Conservation (phyloP, 176 grass and related monocot genomes). For the Triticum turgidum region DNA sequence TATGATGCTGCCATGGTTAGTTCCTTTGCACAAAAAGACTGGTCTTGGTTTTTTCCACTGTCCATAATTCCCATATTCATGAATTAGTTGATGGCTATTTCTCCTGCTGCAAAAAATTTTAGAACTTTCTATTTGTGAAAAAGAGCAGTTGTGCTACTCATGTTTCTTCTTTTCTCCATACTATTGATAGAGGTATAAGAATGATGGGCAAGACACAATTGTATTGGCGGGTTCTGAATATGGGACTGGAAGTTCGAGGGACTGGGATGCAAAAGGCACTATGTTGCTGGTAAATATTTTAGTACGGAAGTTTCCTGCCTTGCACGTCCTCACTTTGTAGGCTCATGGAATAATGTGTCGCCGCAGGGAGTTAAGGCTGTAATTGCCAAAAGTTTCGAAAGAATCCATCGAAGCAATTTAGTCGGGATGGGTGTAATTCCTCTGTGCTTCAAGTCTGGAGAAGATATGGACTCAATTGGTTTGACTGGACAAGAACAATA, state of each 20-base stretch:
- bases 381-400: conserved; percentile 43
- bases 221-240: conserved; percentile 51
- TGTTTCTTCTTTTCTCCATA: not conserved
- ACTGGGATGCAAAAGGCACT: conserved; percentile 46
- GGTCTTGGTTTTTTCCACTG: not conserved
- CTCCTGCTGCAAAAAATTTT: not conserved
- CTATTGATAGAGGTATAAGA: conserved; percentile 41
- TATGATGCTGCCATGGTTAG: conserved; percentile 51
- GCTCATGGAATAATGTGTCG: not conserved
- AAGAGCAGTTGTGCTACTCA: not conserved
- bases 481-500: conserved; percentile 47
- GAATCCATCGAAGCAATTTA: conserved; percentile 49
- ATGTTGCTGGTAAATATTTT: conserved; percentile 37
- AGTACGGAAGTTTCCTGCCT: not conserved
- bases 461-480: conserved; percentile 46
- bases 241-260: conserved; percentile 46
- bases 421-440: conserved; percentile 46
- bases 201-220: conserved; percentile 44
- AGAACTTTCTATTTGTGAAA: not conserved
- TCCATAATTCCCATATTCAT: not conserved
- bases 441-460: conserved; percentile 38
- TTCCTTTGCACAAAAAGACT: not conserved
- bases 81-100: not conserved
- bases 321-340: not conserved
- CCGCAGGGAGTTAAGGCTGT: conserved; percentile 36